Conservation (phyloP, 2,329 filamentous ascomycete genomes). For the Lasiodiplodia citricola region DNA sequence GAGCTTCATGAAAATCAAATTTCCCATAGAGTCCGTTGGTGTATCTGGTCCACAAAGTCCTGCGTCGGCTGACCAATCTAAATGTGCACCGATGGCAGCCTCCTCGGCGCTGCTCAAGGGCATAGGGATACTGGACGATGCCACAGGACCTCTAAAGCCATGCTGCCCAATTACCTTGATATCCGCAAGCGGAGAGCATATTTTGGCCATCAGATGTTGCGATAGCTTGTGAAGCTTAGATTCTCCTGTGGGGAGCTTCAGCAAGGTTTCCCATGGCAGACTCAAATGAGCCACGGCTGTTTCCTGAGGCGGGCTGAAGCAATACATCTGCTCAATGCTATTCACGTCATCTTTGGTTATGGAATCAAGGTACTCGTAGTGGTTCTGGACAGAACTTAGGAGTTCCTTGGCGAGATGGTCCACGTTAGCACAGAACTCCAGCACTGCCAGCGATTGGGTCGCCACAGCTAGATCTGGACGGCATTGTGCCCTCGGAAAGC, state of each 20-base stretch:
- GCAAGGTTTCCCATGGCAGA: conserved; percentile 27
- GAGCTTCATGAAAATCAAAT: neutral
- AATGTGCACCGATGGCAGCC: neutral
- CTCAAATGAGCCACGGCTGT: neutral
- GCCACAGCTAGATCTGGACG: conserved; percentile 27
- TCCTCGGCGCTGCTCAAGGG: neutral
- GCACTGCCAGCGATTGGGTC: conserved; percentile 23
- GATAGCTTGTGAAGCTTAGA: conserved; percentile 29
- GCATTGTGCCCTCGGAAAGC: conserved; percentile 6
- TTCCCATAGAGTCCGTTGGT: neutral
- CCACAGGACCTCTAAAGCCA: neutral
- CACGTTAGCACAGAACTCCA: conserved; percentile 27
- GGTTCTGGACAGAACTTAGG: neutral
- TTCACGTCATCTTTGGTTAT: neutral
- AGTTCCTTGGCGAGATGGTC: conserved; percentile 18
- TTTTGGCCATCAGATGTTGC: conserved; percentile 28
- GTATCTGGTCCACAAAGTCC: neutral
- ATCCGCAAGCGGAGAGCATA: conserved; percentile 29
- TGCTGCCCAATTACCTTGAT: neutral
- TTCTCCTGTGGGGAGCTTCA: conserved; percentile 26
- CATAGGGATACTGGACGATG: neutral
- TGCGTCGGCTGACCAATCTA: neutral
- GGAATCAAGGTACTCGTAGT: conserved; percentile 22
- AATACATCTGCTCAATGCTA: neutral
- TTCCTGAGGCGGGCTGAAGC: neutral